phyloP scores from a whole-genome alignment of 305 asterid genomes.

The Solanum hybrid region DNA sequence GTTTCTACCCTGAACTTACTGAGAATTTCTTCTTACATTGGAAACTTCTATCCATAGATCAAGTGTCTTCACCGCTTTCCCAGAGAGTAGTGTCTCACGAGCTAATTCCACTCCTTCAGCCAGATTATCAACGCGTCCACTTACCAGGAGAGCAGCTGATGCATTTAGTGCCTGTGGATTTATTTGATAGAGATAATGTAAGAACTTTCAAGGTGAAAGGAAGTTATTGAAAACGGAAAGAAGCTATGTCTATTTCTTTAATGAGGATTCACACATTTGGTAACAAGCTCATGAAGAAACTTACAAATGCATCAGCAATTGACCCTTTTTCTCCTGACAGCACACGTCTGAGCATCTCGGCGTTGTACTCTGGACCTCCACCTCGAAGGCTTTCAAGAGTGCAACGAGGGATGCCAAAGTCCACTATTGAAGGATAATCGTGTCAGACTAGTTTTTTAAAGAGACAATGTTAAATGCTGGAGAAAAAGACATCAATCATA shows the following conservation, averaged over 20 bases:
- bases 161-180: constrained; percentile 63
- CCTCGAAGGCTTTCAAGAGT: constrained; percentile 67
- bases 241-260: background rate
- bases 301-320: constrained; percentile 85
- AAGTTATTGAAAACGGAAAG: background rate
- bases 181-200: background rate
- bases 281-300: background rate
- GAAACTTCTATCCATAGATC: constrained; percentile 59
- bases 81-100: constrained; percentile 49
- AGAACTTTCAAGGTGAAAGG: background rate
- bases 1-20: background rate
- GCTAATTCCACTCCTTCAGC: constrained; percentile 68
- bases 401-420: constrained; percentile 91
- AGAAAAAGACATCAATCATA: background rate
- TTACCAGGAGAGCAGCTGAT: constrained; percentile 76
- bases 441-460: background rate
- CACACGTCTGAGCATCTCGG: constrained; percentile 58
- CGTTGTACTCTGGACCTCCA: constrained; percentile 78
- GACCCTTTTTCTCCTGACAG: constrained; percentile 69
- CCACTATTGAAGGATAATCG: constrained; percentile 32
- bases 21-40: constrained; percentile 31
- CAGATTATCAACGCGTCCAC: constrained; percentile 50
- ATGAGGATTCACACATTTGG: background rate
- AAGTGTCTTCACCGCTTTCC: constrained; percentile 65
- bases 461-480: background rate